Base-by-base conservation (phyloP, 1,284 basidiomycete genomes). In the Laetiporus sulphureus region DNA sequence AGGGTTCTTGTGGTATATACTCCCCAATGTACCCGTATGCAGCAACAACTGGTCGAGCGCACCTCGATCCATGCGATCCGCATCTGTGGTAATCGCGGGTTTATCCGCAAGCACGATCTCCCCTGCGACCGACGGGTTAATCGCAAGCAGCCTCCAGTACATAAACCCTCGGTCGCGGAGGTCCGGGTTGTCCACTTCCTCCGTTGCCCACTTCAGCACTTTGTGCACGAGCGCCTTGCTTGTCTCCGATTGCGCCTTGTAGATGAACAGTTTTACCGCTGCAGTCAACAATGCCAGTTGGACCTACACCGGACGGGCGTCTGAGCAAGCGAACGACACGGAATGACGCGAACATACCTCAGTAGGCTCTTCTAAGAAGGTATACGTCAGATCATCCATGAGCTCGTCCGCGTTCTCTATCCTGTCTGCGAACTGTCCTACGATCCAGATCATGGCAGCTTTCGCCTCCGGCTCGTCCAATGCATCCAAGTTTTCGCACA, bases 91-190 rank as follows among this genome's bases (percentile, higher is more conserved):
- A 51, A 99, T 98, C 3, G 91, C 73, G 13, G 96, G 96, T 56
- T 97, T 98, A 50, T 92, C 89, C 6, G 90, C 76, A 15, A 99
- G 73, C n/a, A 99, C 93, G 47, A 99, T 87, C 52, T 91, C 84
- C 32, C 85, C 78, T 2, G 96, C 95, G 1, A 87, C 84, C 1
- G 83, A 71, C 2, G 96, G 93, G 60, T 97, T 93, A 52, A 93
- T 86, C 1, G 95, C 95, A 29, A 99, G 75, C 66, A 99, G 73
- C 36, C 96, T 83, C 95, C 95, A 99, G 67, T 99, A 99, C 87
- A 99, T 98, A 69, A 95, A 99, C 0, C 95, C 96, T 47, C 96
- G 75, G 65, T 99, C 96, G 23, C 96, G 79, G 32, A 97, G 71
- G 67, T 99, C 96, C 5, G 96, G 94, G 59, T 96, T 97, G 62